Conservation (phyloP, 2,329 filamentous ascomycete genomes). For the Pseudocercospora pini-densiflorae region DNA sequence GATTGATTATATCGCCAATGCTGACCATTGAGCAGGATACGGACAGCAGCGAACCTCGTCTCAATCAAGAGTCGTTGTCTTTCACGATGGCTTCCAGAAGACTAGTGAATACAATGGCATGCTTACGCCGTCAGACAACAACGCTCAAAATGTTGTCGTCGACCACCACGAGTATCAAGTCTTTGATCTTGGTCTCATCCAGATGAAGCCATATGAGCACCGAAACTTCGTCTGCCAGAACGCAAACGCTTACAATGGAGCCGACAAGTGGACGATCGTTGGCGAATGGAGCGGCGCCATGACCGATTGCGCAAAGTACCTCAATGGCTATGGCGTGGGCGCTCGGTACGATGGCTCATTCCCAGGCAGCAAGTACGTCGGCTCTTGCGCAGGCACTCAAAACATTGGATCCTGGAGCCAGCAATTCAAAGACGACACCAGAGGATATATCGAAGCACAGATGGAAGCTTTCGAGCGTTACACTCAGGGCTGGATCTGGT, state of each 20-base stretch:
- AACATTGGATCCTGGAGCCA: slow-evolving; percentile 54
- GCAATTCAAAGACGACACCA: slow-evolving; percentile 51
- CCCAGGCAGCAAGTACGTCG: slow-evolving; percentile 52
- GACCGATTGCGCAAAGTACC: slow-evolving; percentile 61
- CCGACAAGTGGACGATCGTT: slow-evolving; percentile 69
- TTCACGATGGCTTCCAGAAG: slow-evolving; percentile 62
- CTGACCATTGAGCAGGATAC: slow-evolving; percentile 37
- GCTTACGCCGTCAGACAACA: slow-evolving; percentile 56
- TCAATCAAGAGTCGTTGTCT: slow-evolving; percentile 51
- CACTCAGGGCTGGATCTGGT: slow-evolving; percentile 61
- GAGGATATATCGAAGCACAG: slow-evolving; percentile 61
- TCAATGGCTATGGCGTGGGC: slow-evolving; percentile 61
- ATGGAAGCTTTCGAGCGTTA: slow-evolving; percentile 56
- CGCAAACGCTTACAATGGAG: slow-evolving; percentile 52
- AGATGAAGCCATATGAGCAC: slow-evolving; percentile 58
- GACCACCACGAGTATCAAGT: slow-evolving; percentile 74
- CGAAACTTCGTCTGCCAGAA: slow-evolving; percentile 61
- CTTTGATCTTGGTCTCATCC: slow-evolving; percentile 59
- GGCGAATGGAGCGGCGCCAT: slow-evolving; percentile 72
- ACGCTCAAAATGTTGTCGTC: slow-evolving; percentile 61
- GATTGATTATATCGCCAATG: neutral
- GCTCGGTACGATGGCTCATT: slow-evolving; percentile 65
- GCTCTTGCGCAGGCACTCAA: slow-evolving; percentile 59
- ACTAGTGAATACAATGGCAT: slow-evolving; percentile 65
- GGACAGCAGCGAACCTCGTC: slow-evolving; percentile 44